These are phyloP conservation scores for Oryza australiensis DNA, from an alignment of 176 grass and related monocot genomes.

Conservation along the genomic window DNA sequence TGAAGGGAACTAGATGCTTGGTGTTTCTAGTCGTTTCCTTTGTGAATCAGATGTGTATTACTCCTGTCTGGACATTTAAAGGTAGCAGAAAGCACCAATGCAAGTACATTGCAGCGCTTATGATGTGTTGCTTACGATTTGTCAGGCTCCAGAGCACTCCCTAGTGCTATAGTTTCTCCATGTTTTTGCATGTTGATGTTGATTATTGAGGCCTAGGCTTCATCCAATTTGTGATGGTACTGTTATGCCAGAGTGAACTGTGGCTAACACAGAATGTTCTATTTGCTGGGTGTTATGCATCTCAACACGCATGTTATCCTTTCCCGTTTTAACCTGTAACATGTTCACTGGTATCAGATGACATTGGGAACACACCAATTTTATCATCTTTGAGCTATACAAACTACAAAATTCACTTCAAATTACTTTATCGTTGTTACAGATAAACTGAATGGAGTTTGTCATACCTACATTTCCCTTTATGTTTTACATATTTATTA, in stretches of 20 bases:
- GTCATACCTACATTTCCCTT: background rate
- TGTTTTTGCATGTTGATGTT: background rate
- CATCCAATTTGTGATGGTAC: background rate
- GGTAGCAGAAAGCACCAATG: background rate
- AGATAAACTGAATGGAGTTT: background rate
- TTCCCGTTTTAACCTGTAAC: constrained; percentile 6
- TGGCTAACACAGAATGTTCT: background rate
- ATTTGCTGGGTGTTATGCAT: background rate
- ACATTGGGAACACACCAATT: constrained; percentile 16
- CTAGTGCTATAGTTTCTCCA: background rate
- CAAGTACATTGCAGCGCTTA: background rate
- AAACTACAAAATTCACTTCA: background rate
- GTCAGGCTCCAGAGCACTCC: background rate
- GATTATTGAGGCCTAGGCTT: background rate
- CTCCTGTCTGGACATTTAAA: background rate
- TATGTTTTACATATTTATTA: background rate
- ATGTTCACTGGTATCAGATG: background rate
- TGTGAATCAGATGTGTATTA: constrained; percentile 1
- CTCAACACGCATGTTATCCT: constrained; percentile 5
- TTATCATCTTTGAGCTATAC: constrained; percentile 10
- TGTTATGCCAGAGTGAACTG: constrained; percentile 18
- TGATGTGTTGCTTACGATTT: background rate
- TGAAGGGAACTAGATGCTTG: background rate
- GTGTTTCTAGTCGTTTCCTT: background rate
- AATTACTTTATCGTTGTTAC: background rate